Evolutionary conservation across 257 asterid species (phyloP).

Genomic region (Pogostemon cablin): DNA sequence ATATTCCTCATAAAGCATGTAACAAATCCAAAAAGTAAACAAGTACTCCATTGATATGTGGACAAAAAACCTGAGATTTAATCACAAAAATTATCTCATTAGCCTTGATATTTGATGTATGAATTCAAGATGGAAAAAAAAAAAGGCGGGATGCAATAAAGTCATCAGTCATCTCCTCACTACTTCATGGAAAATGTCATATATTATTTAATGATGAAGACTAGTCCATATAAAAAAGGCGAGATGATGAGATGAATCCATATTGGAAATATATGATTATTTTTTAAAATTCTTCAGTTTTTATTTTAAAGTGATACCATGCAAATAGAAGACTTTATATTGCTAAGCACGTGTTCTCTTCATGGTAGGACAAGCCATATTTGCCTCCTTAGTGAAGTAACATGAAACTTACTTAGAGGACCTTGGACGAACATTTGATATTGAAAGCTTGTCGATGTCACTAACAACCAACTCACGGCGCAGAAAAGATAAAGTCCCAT

Average conservation of each 20-base stretch:
- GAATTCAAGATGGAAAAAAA: slow-evolving; percentile 7
- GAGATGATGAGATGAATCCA: too few relatives aligned
- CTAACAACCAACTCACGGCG: slow-evolving; percentile 82
- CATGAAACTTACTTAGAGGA: slow-evolving; percentile 70
- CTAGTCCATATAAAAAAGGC: not conserved
- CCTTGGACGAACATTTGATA: slow-evolving; percentile 82
- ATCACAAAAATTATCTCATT: slow-evolving; percentile 33
- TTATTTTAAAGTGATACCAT: not conserved
- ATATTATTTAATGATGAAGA: too few relatives aligned
- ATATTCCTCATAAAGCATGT: slow-evolving; percentile 90
- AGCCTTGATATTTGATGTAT: slow-evolving; percentile 16
- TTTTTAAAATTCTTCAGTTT: too few relatives aligned
- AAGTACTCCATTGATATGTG: slow-evolving; percentile 86
- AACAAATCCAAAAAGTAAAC: slow-evolving; percentile 89
- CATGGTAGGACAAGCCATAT: not conserved
- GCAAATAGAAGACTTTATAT: slow-evolving; percentile 2
- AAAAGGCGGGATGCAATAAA: not conserved
- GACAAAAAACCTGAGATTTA: slow-evolving; percentile 82
- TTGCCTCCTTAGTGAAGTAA: slow-evolving; percentile 16
- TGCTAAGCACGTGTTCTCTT: not conserved
- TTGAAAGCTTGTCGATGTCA: slow-evolving; percentile 94
- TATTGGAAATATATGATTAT: too few relatives aligned
- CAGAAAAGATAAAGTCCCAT: slow-evolving; percentile 69
- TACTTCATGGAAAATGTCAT: too few relatives aligned
- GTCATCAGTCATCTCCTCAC: not conserved